Base-by-base conservation (phyloP, 2,329 filamentous ascomycete genomes). In the Alternaria gaisen region DNA sequence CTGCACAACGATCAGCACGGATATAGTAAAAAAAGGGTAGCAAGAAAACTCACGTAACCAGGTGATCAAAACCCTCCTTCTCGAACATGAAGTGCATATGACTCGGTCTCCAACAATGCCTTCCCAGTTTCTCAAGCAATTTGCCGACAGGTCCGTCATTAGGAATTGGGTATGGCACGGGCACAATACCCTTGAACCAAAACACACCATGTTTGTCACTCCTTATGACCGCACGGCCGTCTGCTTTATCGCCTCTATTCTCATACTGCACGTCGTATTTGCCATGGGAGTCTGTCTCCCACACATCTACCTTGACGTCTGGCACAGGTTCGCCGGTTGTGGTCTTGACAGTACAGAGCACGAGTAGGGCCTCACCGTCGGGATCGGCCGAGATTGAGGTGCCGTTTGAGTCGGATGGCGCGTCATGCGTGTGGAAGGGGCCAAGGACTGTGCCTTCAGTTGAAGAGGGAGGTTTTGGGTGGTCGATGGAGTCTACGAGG, bases 121-220 rank as follows among this genome's bases (percentile, higher is more conserved):
- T 46, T 2, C 72, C 71, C 58, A 79, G 38, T 28, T 57, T 63
- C 26, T 57, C 56, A 53, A 79, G 50, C 67, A 79, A 66, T 52
- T 68, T 67, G 1, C 76, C 93, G 1, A 97, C 92, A 0, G 93
- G 93, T 38, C 77, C 77, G 78, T 97, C 92, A 70, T 92, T 85
- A 1, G 92, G 92, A 71, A 96, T 95, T 0, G 91, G 90, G 79
- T 97, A 97, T 54, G 90, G 88, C 59, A 97, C 92, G 0, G 93
- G 93, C 61, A 90, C 89, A 74, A 97, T 92, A 0, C 90, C 92
- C 72, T 88, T 89, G 82, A 96, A 97, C 89, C 90, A 96, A 76
- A 97, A 95, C 1, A 84, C 73, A 0, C 94, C 94, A 36, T 93
- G 82, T 0, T 84, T 82, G 68, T 94, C 91, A 62, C 85, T 90